Evolutionary conservation across 805 yeast species (phyloP), one percentile per base, ranked within the genome.

Genomic region (Barnettozyma populi): DNA sequence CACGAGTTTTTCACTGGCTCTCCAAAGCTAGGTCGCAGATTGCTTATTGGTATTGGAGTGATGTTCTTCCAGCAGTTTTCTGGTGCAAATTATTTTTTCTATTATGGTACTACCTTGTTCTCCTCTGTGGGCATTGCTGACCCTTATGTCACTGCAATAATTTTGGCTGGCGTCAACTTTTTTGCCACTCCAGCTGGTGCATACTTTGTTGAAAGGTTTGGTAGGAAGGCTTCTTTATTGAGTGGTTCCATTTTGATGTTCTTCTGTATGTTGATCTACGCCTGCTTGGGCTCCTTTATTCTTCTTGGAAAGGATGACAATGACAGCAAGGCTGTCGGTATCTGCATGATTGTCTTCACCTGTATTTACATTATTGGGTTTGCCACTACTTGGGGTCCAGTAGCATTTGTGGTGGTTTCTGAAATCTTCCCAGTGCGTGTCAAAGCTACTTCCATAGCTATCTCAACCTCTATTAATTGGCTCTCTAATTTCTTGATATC

Each of bases 331-430:
- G 67, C 77, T 34, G 74, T 76, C 43, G 86, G 86, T 58, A 59
- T 70, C 51, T 78, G 74, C 10, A 79, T 84, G 86, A 80, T 84
- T 59, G 74, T 75, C 57, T 71, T 83, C 46, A 74, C 88, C 7
- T 81, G 86, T 68, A 60, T 82, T 45, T 84, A 74, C 68, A 78
- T 84, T 49, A 70, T 79, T 66, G 79, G 73, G 64, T 84, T 84
- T 61, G 90, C 90, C 3, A 73, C 80, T 23, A 79, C 89, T n/a
- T 80, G 87, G 82, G 90, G 87, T 36, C 87, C 89, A 48, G 79
- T 80, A 52, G 78, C 80, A 34, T 83, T 75, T 68, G 80, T 80
- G 42, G 73, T 83, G 52, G 79, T 82, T 21, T 76, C 86, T 40
- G 90, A 84, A 64, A 68, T 82, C 39, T 84, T 79, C 65, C 88